phyloP scores from a whole-genome alignment of 345 rosid species.

The Trapa incisa region DNA sequence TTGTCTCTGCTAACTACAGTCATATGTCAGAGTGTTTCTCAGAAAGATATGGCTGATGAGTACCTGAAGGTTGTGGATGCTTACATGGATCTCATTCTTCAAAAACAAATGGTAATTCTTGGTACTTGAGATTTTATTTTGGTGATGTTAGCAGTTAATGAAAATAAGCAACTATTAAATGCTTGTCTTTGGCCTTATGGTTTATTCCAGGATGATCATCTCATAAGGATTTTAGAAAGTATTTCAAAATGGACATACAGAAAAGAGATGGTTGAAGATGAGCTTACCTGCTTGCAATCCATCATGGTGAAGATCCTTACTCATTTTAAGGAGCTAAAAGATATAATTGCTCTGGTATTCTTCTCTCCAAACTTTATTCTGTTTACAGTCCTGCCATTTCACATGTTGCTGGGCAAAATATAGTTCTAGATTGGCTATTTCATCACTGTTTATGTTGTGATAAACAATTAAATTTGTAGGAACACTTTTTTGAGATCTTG shows the following conservation, averaged over 20 bases:
- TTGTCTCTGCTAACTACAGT: not conserved
- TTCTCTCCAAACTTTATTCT: slow-evolving; percentile 8
- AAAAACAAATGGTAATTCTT: slow-evolving; percentile 53
- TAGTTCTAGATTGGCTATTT: not conserved
- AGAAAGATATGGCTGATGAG: slow-evolving; percentile 47
- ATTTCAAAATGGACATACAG: slow-evolving; percentile 30
- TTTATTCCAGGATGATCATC: slow-evolving; percentile 42
- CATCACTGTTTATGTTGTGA: not conserved
- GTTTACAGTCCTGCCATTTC: slow-evolving; percentile 4
- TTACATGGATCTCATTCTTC: slow-evolving; percentile 65
- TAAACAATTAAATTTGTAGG: slow-evolving; percentile 24
- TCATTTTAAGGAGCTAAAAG: slow-evolving; percentile 50
- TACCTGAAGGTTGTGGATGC: slow-evolving; percentile 71
- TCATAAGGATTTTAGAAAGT: slow-evolving; percentile 45
- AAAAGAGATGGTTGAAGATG: slow-evolving; percentile 54
- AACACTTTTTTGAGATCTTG: slow-evolving; percentile 63
- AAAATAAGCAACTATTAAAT: not conserved
- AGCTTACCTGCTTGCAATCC: slow-evolving; percentile 60
- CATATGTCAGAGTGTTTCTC: slow-evolving; percentile 37
- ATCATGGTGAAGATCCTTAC: slow-evolving; percentile 64
- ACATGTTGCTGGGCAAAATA: not conserved
- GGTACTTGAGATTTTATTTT: not conserved
- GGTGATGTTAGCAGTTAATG: not conserved
- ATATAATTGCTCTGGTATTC: slow-evolving; percentile 57
- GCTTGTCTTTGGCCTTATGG: not conserved